Percentiles rank a stretch among this genome's conserved stretches.
phyloP scores from a whole-genome alignment of 768 basidiomycete species.

The Suillus subalutaceus region DNA sequence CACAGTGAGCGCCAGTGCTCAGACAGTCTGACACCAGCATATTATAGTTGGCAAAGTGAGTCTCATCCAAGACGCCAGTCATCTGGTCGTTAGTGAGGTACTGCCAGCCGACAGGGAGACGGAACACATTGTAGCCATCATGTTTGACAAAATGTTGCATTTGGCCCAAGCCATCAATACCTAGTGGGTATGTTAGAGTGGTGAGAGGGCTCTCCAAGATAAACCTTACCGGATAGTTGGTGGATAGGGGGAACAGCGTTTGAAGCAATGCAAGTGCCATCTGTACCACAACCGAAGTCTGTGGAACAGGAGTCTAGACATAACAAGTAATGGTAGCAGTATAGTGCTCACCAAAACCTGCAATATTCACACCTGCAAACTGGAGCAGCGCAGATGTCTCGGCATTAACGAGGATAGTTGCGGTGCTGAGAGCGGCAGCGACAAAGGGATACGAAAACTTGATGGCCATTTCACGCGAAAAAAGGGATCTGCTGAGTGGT shows the following conservation, averaged over 20 bases:
- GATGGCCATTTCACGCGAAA: constrained; percentile 20
- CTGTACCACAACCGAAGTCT: constrained; percentile 51
- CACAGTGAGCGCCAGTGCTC: constrained; percentile 51
- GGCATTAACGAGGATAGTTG: constrained; percentile 19
- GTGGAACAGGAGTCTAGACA: not conserved
- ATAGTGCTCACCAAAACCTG: constrained; percentile 44
- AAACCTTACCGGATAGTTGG: constrained; percentile 42
- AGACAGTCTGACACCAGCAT: constrained; percentile 44
- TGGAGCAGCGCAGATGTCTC: constrained; percentile 28
- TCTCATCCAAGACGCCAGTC: constrained; percentile 43
- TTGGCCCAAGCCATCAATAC: constrained; percentile 41
- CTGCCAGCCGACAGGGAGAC: constrained; percentile 66
- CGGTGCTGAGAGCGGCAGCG: constrained; percentile 13
- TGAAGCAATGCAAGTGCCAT: constrained; percentile 44
- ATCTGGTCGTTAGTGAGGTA: constrained; percentile 43
- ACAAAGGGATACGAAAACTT: constrained; percentile 19
- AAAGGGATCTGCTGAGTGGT: not conserved
- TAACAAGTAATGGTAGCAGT: not conserved
- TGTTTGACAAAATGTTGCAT: constrained; percentile 62
- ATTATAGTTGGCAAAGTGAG: constrained; percentile 54
- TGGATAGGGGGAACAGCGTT: constrained; percentile 48
- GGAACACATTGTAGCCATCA: constrained; percentile 59
- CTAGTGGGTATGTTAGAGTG: constrained; percentile 8
- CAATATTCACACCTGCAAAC: constrained; percentile 53
- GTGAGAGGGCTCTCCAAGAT: not conserved